A percentile compares a stretch with the other conserved stretches of the same genome.
Evolutionary conservation across 2,329 filamentous ascomycete genomes (phyloP).

Genomic region (Phaeosphaeria sp.): DNA sequence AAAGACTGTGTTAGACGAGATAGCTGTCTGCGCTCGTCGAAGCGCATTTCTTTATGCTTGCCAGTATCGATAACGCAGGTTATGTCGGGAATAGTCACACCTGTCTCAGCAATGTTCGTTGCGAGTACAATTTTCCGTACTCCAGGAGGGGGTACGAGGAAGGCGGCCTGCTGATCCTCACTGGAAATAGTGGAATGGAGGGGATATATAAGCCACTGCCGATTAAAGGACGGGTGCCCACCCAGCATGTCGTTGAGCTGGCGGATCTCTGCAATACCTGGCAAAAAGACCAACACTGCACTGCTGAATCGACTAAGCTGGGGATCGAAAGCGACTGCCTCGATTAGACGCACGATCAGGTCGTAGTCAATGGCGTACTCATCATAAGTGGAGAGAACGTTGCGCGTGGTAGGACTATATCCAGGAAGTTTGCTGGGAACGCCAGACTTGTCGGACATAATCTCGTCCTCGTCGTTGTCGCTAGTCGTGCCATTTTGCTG

Average conservation of each 20-base stretch:
- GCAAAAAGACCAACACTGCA: conserved; percentile 92
- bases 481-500: conserved; percentile 58
- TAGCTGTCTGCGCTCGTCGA: conserved; percentile 89
- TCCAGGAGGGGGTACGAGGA: conserved; percentile 81
- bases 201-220: conserved; percentile 84
- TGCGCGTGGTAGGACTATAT: conserved; percentile 79
- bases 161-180: conserved; percentile 94
- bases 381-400: conserved; percentile 77
- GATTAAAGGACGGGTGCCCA: conserved; percentile 75
- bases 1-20: conserved; percentile 93
- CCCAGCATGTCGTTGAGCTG: conserved; percentile 84
- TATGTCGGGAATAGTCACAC: conserved; percentile 97
- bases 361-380: conserved; percentile 93
- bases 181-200: conserved; percentile 95
- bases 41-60: conserved; percentile 97
- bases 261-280: conserved; percentile 91
- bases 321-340: conserved; percentile 73
- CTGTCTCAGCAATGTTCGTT: conserved; percentile 97
- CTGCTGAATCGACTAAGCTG: conserved; percentile 77
- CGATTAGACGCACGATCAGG: conserved; percentile 79
- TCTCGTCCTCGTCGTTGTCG: conserved; percentile 56
- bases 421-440: conserved; percentile 69
- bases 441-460: conserved; percentile 59
- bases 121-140: conserved; percentile 92
- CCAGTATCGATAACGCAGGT: conserved; percentile 97